Evolutionary conservation across 352 stramenopile genomes (phyloP), one percentile per base, ranked within the genome.

Genomic region (Discostella stelligera): DNA sequence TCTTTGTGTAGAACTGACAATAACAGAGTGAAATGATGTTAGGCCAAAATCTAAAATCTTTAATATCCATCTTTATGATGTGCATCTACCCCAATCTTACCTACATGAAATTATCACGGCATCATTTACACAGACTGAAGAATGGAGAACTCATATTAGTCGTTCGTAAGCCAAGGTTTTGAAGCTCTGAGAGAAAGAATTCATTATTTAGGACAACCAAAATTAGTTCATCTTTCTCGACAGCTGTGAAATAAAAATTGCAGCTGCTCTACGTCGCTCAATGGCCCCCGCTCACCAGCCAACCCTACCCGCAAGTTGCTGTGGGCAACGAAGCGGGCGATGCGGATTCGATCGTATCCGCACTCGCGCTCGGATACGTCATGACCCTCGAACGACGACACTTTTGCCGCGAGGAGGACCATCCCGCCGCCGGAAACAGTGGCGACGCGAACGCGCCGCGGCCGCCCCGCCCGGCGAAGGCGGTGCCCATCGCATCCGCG

Each of bases 311-410:
- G 27, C n/a, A n/a, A 32, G 27, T 32, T 32, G 27, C n/a, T n/a
- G n/a, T n/a, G n/a, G n/a, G n/a, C n/a, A n/a, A n/a, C n/a, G n/a
- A n/a, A n/a, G n/a, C n/a, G n/a, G n/a, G n/a, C n/a, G n/a, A n/a
- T n/a, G n/a, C n/a, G n/a, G n/a, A n/a, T n/a, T n/a, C n/a, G 13
- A 88, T 93, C 44, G 52, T 91, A 52, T 90, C 81, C 27, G 66
- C 87, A 13, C 64, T 93, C 27, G 58, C 50, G 7, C 55, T 84
- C 18, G 81, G 76, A 20, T 90, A 88, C 66, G 61, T 89, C 37
- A 71, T 80, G 54, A 70, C 32, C 3, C 10, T 49, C 1, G 37
- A 44, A 44, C 3, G 13, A n/a, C n/a, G n/a, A n/a, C 37, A 44
- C 37, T 44, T n/a, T 20, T 23, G 20, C 55, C 52, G 54, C 39